Evolutionary conservation across 768 basidiomycete genomes (phyloP).

Genomic region (Chalciporus sphaerocephalus): DNA sequence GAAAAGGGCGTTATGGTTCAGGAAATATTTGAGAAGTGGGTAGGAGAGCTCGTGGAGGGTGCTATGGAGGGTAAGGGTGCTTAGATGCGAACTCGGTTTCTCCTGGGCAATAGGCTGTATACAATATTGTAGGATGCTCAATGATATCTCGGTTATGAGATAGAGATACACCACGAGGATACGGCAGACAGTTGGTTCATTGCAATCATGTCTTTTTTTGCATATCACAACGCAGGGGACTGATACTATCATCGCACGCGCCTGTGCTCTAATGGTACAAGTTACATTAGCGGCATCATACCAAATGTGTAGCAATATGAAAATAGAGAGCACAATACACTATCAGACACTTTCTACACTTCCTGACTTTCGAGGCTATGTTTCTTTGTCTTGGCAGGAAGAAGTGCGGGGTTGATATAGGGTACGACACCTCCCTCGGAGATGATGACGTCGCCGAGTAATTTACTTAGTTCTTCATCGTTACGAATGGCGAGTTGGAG

Average conservation of each 20-base stretch:
- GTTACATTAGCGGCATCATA: conserved; percentile 7
- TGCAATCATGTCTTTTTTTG: no score
- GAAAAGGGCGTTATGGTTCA: conserved; percentile 75
- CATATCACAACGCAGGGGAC: no score
- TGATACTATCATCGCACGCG: no score
- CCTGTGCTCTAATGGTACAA: conserved; percentile 4
- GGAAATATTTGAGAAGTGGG: conserved; percentile 72
- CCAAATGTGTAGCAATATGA: background rate
- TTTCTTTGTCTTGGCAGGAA: conserved; percentile 30
- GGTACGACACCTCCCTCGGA: conserved; percentile 94
- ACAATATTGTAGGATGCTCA: conserved; percentile 29
- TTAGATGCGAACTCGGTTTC: conserved; percentile 21
- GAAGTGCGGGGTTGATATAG: conserved; percentile 61
- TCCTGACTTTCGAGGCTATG: conserved; percentile 32
- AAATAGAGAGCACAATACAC: background rate
- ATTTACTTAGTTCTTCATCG: conserved; percentile 78
- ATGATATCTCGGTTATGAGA: conserved; percentile 26
- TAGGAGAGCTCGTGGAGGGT: conserved; percentile 65
- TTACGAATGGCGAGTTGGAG: conserved; percentile 92
- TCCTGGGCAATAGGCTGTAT: conserved; percentile 7
- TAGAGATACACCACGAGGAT: no score
- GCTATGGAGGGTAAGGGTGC: conserved; percentile 66
- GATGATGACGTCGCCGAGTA: conserved; percentile 82
- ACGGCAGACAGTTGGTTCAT: no score
- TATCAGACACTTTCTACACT: conserved; percentile 17